These are phyloP conservation scores for Amylocystis lapponica DNA, from an alignment of 768 basidiomycete genomes.

Conservation along the genomic window DNA sequence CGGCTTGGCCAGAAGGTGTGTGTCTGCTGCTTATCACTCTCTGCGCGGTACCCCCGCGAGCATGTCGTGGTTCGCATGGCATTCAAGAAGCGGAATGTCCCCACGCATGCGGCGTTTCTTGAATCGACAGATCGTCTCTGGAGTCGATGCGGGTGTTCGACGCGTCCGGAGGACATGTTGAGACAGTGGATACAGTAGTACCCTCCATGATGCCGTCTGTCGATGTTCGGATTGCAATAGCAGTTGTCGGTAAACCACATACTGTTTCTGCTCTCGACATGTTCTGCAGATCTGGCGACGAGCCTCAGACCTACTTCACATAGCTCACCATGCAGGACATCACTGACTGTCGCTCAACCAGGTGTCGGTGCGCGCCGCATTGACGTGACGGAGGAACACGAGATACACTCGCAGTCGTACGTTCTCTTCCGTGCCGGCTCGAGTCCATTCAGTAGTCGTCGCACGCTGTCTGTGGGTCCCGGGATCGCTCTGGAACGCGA, in stretches of 20 bases:
- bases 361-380: constrained; percentile 66
- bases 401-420: constrained; percentile 62
- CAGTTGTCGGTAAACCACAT: too few relatives aligned
- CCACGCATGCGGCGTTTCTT: too few relatives aligned
- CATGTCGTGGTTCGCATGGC: not conserved
- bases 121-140: too few relatives aligned
- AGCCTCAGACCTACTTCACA: too few relatives aligned
- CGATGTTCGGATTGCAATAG: too few relatives aligned
- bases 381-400: constrained; percentile 75
- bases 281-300: not conserved
- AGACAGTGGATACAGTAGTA: too few relatives aligned
- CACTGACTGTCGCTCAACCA: constrained; percentile 11
- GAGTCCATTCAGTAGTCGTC: constrained; percentile 36
- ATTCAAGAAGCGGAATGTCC: too few relatives aligned
- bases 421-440: constrained; percentile 67
- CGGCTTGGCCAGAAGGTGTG: constrained; percentile 85
- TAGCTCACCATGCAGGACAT: not conserved
- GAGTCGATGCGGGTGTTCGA: too few relatives aligned
- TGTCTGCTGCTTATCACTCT: too few relatives aligned
- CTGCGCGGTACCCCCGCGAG: not conserved
- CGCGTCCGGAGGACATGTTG: too few relatives aligned
- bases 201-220: too few relatives aligned
- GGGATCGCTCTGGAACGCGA: constrained; percentile 40
- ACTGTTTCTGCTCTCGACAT: too few relatives aligned
- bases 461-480: constrained; percentile 44